phyloP scores from a whole-genome alignment of 257 asterid genomes.

The Knoxia roxburghii region DNA sequence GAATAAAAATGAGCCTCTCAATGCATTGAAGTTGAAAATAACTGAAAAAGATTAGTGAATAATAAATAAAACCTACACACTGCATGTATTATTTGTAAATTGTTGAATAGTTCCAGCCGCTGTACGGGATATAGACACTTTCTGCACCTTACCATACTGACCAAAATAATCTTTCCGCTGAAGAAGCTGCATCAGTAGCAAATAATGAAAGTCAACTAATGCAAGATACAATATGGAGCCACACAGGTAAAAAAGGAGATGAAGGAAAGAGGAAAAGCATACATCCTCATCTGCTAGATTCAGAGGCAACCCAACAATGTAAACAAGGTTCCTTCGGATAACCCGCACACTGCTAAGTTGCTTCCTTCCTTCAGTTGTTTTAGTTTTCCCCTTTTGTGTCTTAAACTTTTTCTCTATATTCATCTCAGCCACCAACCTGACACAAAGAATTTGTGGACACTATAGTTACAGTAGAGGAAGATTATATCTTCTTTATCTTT shows the following conservation, averaged over 20 bases:
- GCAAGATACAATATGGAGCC: neutral
- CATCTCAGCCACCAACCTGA: slow-evolving; percentile 76
- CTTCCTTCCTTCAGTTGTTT: slow-evolving; percentile 75
- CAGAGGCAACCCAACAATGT: slow-evolving; percentile 93
- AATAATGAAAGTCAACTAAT: neutral
- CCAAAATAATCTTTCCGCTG: slow-evolving; percentile 75
- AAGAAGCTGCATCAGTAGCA: slow-evolving; percentile 61
- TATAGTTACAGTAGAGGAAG: slow-evolving; percentile 14
- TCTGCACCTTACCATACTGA: slow-evolving; percentile 89
- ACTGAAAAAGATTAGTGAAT: neutral
- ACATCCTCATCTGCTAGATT: slow-evolving; percentile 91
- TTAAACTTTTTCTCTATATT: slow-evolving; percentile 59
- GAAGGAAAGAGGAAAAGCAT: slow-evolving; percentile 11
- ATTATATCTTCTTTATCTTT: slow-evolving; percentile 11
- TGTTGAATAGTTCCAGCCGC: slow-evolving; percentile 91
- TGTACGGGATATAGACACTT: slow-evolving; percentile 93
- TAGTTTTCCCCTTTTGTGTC: slow-evolving; percentile 72
- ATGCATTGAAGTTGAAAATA: neutral
- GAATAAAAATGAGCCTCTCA: neutral
- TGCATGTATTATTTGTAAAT: slow-evolving; percentile 81
- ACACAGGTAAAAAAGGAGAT: slow-evolving; percentile 1
- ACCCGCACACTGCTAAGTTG: slow-evolving; percentile 89
- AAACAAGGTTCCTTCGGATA: slow-evolving; percentile 87
- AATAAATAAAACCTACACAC: slow-evolving; percentile 61
- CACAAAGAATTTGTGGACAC: slow-evolving; percentile 9